phyloP scores from a whole-genome alignment of 1,284 basidiomycete species.

The Trichosporon sp. region DNA sequence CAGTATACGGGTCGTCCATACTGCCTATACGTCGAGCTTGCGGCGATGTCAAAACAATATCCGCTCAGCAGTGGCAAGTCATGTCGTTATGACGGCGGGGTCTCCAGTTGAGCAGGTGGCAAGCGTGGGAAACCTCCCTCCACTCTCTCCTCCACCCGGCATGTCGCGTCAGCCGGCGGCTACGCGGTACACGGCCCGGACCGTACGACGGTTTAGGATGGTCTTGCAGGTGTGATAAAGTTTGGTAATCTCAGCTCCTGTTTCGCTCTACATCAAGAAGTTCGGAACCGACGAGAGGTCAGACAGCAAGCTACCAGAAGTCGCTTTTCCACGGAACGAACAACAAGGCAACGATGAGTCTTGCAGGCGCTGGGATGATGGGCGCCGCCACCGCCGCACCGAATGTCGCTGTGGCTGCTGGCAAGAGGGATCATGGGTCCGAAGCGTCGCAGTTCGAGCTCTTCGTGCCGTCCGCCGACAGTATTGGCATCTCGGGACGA shows the following conservation, averaged over 20 bases:
- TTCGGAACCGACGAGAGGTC: neutral
- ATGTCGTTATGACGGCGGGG: neutral
- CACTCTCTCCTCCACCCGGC: neutral
- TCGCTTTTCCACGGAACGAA: neutral
- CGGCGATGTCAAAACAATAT: neutral
- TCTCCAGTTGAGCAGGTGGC: neutral
- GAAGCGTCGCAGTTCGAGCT: conserved; percentile 1
- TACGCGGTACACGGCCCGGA: neutral
- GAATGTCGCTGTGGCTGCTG: neutral
- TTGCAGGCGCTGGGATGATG: neutral
- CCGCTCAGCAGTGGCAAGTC: neutral
- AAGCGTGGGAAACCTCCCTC: neutral
- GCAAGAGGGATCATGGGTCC: neutral
- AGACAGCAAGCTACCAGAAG: neutral
- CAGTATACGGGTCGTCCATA: conserved; percentile 19
- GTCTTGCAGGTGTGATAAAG: no score
- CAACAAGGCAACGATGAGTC: neutral
- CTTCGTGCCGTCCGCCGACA: conserved; percentile 15
- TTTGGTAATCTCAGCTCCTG: no score
- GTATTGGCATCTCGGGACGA: conserved; percentile 51
- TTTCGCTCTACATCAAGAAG: neutral
- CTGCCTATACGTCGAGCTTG: neutral
- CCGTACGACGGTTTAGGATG: neutral
- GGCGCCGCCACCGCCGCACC: neutral
- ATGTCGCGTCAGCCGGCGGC: neutral